Base-by-base conservation (phyloP, 352 stramenopile species). In the Lagenidium sp. region DNA sequence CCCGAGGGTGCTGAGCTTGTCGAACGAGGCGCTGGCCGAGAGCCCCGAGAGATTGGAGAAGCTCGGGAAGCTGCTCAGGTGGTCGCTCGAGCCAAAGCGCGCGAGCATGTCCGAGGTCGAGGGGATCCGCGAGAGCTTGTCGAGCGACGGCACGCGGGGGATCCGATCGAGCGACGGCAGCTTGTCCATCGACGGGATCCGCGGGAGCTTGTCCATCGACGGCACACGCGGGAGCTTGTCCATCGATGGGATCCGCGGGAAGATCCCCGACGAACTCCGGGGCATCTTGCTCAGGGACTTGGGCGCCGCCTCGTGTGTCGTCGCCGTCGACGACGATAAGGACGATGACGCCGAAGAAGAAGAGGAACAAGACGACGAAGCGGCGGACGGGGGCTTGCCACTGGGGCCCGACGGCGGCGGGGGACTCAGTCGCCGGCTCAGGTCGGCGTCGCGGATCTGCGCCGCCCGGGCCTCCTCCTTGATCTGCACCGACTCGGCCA, bases 251-350 rank as follows among this genome's bases (percentile, higher is more conserved):
- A 85, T 73, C 30, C 79, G 76, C 15, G 79, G 79, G 43, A 92
- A 89, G 25, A 86, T 88, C 8, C 76, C 76, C 11, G 76, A 88
- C 24, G 74, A 85, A 48, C 66, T 85, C 7, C 77, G 73, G 16
- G 72, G 73, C 65, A 86, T 85, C 57, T 89, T 89, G 61, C 60
- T 81, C 40, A 85, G 49, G 13, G 73, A 68, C 55, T 89, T 89
- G 25, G 75, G 74, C 25, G 77, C 73, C 52, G 82, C 68, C 20
- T 82, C 82, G 36, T 84, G 74, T 44, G 82, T 86, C 6, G 61
- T 64, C n/a, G n/a, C n/a, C n/a, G n/a, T n/a, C n/a, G n/a, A n/a
- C n/a, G n/a, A n/a, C n/a, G n/a, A n/a, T n/a, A 53, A 68, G 45
- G 53, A 59, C 40, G 3, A n/a, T 39, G 34, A 10, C 7, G 6